Percentiles rank a stretch among this genome's conserved stretches.
Conservation (phyloP, 2,329 filamentous ascomycete genomes). For the Colletotrichum nymphaeae region DNA sequence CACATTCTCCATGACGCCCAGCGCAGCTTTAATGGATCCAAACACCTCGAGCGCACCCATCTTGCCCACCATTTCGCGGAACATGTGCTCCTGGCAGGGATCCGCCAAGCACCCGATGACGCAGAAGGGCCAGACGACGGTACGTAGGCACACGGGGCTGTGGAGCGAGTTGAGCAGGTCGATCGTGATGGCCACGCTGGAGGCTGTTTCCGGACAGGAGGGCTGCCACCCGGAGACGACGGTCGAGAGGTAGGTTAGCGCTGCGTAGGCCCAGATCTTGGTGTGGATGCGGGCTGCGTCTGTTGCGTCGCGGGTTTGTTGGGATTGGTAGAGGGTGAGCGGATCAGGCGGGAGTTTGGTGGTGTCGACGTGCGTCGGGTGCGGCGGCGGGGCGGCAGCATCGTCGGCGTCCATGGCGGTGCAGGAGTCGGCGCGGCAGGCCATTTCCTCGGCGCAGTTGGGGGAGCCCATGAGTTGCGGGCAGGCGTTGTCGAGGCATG, state of each 20-base stretch:
- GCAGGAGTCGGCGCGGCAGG: neutral
- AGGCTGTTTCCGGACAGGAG: slow-evolving; percentile 52
- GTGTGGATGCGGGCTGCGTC: slow-evolving; percentile 39
- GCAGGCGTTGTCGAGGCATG: slow-evolving; percentile 35
- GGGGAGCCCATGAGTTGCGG: slow-evolving; percentile 32
- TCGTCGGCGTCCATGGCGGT: slow-evolving; percentile 5
- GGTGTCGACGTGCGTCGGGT: slow-evolving; percentile 38
- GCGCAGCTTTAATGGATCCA: slow-evolving; percentile 56
- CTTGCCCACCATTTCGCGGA: slow-evolving; percentile 51
- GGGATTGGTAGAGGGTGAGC: slow-evolving; percentile 24
- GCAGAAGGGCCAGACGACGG: slow-evolving; percentile 55
- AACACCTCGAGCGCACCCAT: slow-evolving; percentile 58
- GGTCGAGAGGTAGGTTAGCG: slow-evolving; percentile 59
- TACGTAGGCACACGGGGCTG: slow-evolving; percentile 50
- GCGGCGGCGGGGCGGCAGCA: slow-evolving; percentile 36
- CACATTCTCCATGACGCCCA: slow-evolving; percentile 58
- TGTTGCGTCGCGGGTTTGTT: slow-evolving; percentile 14
- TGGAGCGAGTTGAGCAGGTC: slow-evolving; percentile 48
- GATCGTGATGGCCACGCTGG: slow-evolving; percentile 43
- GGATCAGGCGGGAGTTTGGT: slow-evolving; percentile 23
- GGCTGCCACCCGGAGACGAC: slow-evolving; percentile 65
- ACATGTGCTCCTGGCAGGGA: slow-evolving; percentile 53
- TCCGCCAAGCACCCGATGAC: slow-evolving; percentile 54
- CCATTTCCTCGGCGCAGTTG: slow-evolving; percentile 7
- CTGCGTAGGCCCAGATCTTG: slow-evolving; percentile 60